phyloP scores from a whole-genome alignment of 192 early-diverging fungal genomes.

The Powellomyces hirtus region DNA sequence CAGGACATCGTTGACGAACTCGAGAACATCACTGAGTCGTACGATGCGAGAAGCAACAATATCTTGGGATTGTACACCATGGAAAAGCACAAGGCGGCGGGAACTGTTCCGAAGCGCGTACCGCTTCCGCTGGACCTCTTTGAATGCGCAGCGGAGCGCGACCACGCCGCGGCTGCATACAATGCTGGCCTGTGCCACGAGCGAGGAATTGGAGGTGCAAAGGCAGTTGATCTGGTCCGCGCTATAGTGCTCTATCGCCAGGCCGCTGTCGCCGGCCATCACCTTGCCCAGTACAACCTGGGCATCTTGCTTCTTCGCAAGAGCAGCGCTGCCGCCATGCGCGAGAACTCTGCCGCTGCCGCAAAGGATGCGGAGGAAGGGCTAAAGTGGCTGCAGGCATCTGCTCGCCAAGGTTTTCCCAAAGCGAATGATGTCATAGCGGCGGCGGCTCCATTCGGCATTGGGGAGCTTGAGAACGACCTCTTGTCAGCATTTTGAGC shows the following conservation, averaged over 20 bases:
- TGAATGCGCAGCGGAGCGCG: slow-evolving; percentile 9
- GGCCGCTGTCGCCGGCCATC: slow-evolving; percentile 3
- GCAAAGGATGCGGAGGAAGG: background rate
- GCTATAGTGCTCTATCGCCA: slow-evolving; percentile 12
- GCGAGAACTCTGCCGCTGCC: background rate
- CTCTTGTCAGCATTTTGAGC: too few relatives aligned
- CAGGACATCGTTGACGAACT: slow-evolving; percentile 1
- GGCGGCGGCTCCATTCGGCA: background rate
- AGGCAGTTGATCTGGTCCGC: background rate
- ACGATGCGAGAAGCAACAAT: background rate
- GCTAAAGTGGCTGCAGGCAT: background rate
- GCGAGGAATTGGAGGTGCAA: slow-evolving; percentile 1
- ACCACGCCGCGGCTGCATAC: slow-evolving; percentile 4
- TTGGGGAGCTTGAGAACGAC: background rate
- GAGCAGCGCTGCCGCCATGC: background rate
- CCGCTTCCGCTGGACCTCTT: background rate
- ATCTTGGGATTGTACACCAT: background rate
- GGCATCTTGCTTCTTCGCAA: background rate
- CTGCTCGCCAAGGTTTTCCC: background rate
- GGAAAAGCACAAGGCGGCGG: background rate
- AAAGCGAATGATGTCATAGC: background rate
- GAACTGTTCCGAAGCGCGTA: background rate
- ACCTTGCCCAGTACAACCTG: background rate
- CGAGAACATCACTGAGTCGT: background rate
- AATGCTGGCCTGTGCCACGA: slow-evolving; percentile 11